These are phyloP conservation scores for Metschnikowia corniflorae DNA, from an alignment of 805 yeast genomes.

Conservation along the genomic window DNA sequence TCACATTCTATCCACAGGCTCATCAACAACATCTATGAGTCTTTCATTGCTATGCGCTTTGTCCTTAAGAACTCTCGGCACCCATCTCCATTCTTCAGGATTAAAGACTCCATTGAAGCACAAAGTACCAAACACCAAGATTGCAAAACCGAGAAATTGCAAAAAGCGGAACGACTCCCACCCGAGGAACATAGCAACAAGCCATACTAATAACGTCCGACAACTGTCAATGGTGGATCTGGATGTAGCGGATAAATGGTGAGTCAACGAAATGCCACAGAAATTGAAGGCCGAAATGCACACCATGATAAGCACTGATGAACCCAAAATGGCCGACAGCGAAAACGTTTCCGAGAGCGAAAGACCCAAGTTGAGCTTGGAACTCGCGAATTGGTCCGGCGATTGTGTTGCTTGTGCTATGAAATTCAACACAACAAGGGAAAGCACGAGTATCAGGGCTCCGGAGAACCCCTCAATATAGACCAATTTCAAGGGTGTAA, in stretches of 20 bases:
- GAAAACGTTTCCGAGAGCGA: constrained; percentile 48
- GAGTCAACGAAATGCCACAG: constrained; percentile 69
- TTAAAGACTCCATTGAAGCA: constrained; percentile 66
- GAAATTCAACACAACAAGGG: constrained; percentile 44
- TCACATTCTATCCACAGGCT: constrained; percentile 28
- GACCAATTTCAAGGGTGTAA: constrained; percentile 63
- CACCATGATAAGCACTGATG: constrained; percentile 64
- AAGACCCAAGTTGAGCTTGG: constrained; percentile 54
- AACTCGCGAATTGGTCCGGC: constrained; percentile 37
- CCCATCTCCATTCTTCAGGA: constrained; percentile 45
- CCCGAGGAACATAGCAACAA: constrained; percentile 62
- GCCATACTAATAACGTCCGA: constrained; percentile 73
- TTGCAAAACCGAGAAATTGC: constrained; percentile 60
- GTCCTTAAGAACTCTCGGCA: constrained; percentile 46
- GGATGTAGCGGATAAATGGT: constrained; percentile 66
- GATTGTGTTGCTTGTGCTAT: constrained; percentile 33
- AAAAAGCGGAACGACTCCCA: constrained; percentile 69
- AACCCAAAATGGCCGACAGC: constrained; percentile 39
- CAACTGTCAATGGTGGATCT: constrained; percentile 78
- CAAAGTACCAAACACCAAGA: constrained; percentile 68
- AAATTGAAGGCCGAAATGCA: constrained; percentile 71
- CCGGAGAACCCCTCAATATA: constrained; percentile 77
- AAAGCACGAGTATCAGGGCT: constrained; percentile 37
- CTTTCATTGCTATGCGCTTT: constrained; percentile 14
- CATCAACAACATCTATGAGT: constrained; percentile 26